Evolutionary conservation across 768 basidiomycete genomes (phyloP).

Genomic region (Termitomyces sp.): DNA sequence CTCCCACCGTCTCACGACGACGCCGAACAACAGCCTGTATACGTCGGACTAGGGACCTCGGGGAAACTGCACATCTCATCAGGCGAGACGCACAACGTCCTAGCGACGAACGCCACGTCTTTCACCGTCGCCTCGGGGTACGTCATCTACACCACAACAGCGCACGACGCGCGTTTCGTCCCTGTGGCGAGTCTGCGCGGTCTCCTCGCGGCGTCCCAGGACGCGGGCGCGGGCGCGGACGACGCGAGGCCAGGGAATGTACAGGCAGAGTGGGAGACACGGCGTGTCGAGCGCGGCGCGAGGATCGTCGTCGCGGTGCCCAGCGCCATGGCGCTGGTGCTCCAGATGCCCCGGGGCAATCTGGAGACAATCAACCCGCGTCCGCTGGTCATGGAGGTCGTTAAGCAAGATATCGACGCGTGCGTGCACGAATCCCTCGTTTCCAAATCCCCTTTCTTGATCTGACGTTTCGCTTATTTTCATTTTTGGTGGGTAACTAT

Average conservation of each 20-base stretch:
- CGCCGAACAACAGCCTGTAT: slow-evolving; percentile 21
- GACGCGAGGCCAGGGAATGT: slow-evolving; percentile 20
- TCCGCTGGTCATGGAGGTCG: slow-evolving; percentile 82
- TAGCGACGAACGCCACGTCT: slow-evolving; percentile 61
- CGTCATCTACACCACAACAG: slow-evolving; percentile 77
- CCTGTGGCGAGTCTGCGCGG: slow-evolving; percentile 35
- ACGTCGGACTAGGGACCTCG: slow-evolving; percentile 59
- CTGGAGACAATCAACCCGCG: slow-evolving; percentile 93
- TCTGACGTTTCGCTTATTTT: too few species aligned
- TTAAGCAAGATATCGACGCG: slow-evolving; percentile 71
- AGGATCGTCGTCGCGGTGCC: slow-evolving; percentile 86
- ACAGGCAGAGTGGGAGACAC: slow-evolving; percentile 49
- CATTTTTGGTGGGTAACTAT: background rate
- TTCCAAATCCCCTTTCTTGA: too few species aligned
- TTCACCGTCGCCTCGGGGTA: slow-evolving; percentile 71
- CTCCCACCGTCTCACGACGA: slow-evolving; percentile 12
- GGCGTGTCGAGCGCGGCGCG: slow-evolving; percentile 86
- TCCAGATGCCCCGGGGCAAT: slow-evolving; percentile 98
- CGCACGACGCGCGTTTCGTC: slow-evolving; percentile 76
- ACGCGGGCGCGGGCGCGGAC: too few species aligned
- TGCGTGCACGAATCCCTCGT: slow-evolving; percentile 28
- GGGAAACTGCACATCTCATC: slow-evolving; percentile 59
- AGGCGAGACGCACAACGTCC: slow-evolving; percentile 21
- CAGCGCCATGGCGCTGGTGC: slow-evolving; percentile 79
- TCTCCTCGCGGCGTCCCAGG: slow-evolving; percentile 19